phyloP scores from a whole-genome alignment of 768 basidiomycete species.

The Pleurotus sapidus region DNA sequence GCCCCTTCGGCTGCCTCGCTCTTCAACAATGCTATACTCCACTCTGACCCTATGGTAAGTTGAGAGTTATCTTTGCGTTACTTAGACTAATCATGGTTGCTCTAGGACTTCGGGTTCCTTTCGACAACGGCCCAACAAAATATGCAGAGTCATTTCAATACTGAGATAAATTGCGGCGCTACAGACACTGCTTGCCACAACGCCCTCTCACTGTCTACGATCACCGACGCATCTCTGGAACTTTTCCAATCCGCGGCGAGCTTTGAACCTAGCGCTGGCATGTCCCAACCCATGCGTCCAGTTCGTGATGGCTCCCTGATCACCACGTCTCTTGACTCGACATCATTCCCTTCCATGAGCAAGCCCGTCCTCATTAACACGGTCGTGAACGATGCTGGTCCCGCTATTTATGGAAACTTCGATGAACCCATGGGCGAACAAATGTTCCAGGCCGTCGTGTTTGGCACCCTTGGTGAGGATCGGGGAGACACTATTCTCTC shows the following conservation, averaged over 20 bases:
- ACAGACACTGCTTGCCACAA: slow-evolving; percentile 49
- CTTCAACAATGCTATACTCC: slow-evolving; percentile 77
- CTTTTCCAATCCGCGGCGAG: slow-evolving; percentile 37
- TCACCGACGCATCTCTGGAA: slow-evolving; percentile 52
- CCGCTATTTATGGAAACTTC: slow-evolving; percentile 50
- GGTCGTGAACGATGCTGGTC: slow-evolving; percentile 69
- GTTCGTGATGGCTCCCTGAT: slow-evolving; percentile 68
- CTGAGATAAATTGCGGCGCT: slow-evolving; percentile 41
- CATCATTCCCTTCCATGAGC: slow-evolving; percentile 53
- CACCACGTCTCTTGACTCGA: slow-evolving; percentile 60
- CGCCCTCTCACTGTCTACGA: slow-evolving; percentile 41
- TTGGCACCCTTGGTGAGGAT: slow-evolving; percentile 41
- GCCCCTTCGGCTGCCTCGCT: slow-evolving; percentile 65
- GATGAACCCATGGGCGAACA: slow-evolving; percentile 32
- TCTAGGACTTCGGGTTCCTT: slow-evolving; percentile 72
- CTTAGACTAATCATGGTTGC: slow-evolving; percentile 7
- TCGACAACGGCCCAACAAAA: slow-evolving; percentile 47
- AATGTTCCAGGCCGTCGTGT: slow-evolving; percentile 35
- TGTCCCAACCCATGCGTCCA: slow-evolving; percentile 60
- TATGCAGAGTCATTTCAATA: slow-evolving; percentile 52
- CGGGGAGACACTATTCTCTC: slow-evolving; percentile 41
- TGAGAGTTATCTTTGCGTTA: background rate
- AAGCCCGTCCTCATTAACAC: slow-evolving; percentile 75
- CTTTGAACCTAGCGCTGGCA: slow-evolving; percentile 53
- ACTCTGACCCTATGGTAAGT: slow-evolving; percentile 84